These are phyloP conservation scores for Nemania sp. DNA, from an alignment of 2,329 filamentous ascomycete genomes.

Conservation along the genomic window DNA sequence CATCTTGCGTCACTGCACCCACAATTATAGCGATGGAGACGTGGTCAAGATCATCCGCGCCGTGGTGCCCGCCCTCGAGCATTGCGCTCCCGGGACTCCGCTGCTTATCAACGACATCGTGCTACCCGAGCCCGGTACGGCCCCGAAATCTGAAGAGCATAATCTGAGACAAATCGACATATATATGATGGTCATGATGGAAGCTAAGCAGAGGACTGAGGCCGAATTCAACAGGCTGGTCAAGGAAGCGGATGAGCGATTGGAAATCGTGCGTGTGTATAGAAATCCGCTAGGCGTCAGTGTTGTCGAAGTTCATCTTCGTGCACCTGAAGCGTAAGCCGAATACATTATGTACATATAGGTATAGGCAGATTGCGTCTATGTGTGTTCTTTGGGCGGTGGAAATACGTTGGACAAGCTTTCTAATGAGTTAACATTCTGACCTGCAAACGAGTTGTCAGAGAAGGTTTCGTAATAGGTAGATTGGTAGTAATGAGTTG, in stretches of 20 bases:
- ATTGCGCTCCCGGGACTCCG: constrained; percentile 31
- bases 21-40: constrained; percentile 20
- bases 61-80: constrained; percentile 22
- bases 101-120: constrained; percentile 41
- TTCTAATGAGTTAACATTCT: too few relatives aligned
- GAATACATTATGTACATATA: too few relatives aligned
- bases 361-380: too few relatives aligned
- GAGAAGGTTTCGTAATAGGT: too few relatives aligned
- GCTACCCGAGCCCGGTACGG: constrained; percentile 33
- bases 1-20: constrained; percentile 17
- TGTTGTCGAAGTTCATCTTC: constrained; percentile 8
- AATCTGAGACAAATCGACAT: constrained; percentile 38
- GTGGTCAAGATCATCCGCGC: constrained; percentile 14
- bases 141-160: constrained; percentile 30
- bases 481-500: too few relatives aligned
- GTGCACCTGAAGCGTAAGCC: too few relatives aligned
- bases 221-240: constrained; percentile 29
- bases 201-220: constrained; percentile 33
- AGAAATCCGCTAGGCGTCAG: constrained; percentile 16
- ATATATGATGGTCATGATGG: constrained; percentile 35
- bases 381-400: too few relatives aligned
- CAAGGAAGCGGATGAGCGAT: constrained; percentile 31
- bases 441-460: too few relatives aligned
- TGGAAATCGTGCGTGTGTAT: constrained; percentile 15
- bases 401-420: too few relatives aligned